phyloP scores from a whole-genome alignment of 805 yeast genomes.

The Cyberlindnera bimundalis region DNA sequence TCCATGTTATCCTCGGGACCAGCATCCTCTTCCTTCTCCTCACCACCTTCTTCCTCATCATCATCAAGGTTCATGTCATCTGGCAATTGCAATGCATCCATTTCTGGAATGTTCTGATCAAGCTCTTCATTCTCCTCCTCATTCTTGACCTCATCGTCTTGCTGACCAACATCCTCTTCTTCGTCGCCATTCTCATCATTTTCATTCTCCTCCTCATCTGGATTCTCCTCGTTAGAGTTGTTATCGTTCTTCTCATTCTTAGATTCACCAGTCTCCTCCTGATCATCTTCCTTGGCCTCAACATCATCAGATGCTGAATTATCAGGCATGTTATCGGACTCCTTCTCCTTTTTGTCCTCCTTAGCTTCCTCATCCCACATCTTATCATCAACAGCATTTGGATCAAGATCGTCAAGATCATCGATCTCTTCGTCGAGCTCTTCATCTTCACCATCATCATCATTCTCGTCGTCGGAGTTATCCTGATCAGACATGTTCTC shows the following conservation, averaged over 20 bases:
- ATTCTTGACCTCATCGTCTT: conserved; percentile 71
- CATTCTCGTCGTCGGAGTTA: conserved; percentile 47
- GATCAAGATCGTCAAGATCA: conserved; percentile 85
- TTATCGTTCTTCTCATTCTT: conserved; percentile 30
- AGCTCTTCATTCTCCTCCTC: conserved; percentile 60
- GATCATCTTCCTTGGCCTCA: conserved; percentile 36
- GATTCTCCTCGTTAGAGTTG: conserved; percentile 32
- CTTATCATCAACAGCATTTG: conserved; percentile 92
- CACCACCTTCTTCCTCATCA: conserved; percentile 58
- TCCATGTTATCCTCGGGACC: conserved; percentile 34
- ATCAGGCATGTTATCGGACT: conserved; percentile 67
- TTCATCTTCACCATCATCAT: conserved; percentile 58
- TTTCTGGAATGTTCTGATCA: conserved; percentile 74
- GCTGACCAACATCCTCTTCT: conserved; percentile 77
- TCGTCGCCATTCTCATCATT: conserved; percentile 49
- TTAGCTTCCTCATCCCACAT: conserved; percentile 96
- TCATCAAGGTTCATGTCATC: conserved; percentile 88
- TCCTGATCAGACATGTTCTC: conserved; percentile 63
- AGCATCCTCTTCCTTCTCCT: conserved; percentile 40
- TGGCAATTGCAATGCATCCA: conserved; percentile 84
- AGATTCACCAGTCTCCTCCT: conserved; percentile 25
- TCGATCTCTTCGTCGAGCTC: conserved; percentile 88
- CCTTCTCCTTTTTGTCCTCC: conserved; percentile 75
- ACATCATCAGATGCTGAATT: conserved; percentile 46
- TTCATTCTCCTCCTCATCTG: conserved; percentile 38